Percentiles rank a stretch among this genome's conserved stretches.
phyloP scores from a whole-genome alignment of 208 protist genomes.

The Borovskyia barvae region DNA sequence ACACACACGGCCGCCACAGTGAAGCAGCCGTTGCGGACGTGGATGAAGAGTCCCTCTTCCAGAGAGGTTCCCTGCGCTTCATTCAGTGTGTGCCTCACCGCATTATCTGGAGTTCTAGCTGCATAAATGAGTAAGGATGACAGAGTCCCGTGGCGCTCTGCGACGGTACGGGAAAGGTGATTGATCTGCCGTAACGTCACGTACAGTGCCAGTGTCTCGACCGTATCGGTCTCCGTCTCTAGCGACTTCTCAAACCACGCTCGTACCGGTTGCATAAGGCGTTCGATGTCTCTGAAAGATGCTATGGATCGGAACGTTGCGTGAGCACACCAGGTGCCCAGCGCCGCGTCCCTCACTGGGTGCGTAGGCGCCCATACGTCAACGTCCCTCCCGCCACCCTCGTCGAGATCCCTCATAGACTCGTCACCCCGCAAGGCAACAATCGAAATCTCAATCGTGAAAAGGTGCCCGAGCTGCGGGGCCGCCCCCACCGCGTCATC shows the following conservation, averaged over 20 bases:
- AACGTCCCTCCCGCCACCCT: slow-evolving; percentile 2
- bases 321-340: slow-evolving; percentile 27
- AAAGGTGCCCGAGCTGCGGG: too few relatives aligned
- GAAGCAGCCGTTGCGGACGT: slow-evolving; percentile 26
- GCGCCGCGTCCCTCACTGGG: slow-evolving; percentile 17
- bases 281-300: not conserved
- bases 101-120: slow-evolving; percentile 7
- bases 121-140: slow-evolving; percentile 27
- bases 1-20: slow-evolving; percentile 24
- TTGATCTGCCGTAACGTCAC: slow-evolving; percentile 13
- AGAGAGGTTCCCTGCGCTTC: slow-evolving; percentile 2
- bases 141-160: slow-evolving; percentile 9
- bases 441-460: slow-evolving; percentile 12
- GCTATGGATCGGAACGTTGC: slow-evolving; percentile 7
- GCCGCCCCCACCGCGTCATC: too few relatives aligned
- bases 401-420: slow-evolving; percentile 13
- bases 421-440: not conserved
- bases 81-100: slow-evolving; percentile 4
- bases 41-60: slow-evolving; percentile 21
- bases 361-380: slow-evolving; percentile 5
- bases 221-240: slow-evolving; percentile 1
- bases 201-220: slow-evolving; percentile 23
- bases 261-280: slow-evolving; percentile 10
- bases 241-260: slow-evolving; percentile 24
- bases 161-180: not conserved